A percentile compares a stretch with the other conserved stretches of the same genome.
These are phyloP conservation scores for Coemansia brasiliensis DNA, from an alignment of 192 early-diverging fungal species.

Conservation along the genomic window DNA sequence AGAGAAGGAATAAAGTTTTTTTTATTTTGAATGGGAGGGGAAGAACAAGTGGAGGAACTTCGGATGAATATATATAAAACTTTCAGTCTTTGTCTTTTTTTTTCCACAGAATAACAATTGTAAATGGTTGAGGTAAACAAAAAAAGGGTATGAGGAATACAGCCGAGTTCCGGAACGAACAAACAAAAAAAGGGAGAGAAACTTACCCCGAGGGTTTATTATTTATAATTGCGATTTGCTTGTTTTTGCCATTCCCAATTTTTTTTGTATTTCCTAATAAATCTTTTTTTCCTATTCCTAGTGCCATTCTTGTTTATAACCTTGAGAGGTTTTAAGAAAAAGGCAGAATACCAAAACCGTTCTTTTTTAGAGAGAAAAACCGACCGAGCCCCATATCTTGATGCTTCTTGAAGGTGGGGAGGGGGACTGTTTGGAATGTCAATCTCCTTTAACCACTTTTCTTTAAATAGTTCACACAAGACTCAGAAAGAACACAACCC, in stretches of 20 bases:
- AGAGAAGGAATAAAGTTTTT: not conserved
- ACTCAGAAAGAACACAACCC: conserved; percentile 4
- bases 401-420: too few relatives aligned
- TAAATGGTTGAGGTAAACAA: too few relatives aligned
- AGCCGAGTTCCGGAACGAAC: not conserved
- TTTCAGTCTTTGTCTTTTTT: too few relatives aligned
- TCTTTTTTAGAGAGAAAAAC: not conserved
- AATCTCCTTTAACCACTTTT: too few relatives aligned
- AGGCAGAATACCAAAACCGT: not conserved
- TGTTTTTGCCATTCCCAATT: conserved; percentile 1
- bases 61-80: conserved; percentile 19
- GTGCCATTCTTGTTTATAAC: too few relatives aligned
- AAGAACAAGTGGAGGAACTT: conserved; percentile 1
- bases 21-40: not conserved
- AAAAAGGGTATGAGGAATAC: too few relatives aligned
- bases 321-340: too few relatives aligned
- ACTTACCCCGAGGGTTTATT: conserved; percentile 12
- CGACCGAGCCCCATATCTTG: too few relatives aligned
- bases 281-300: not conserved
- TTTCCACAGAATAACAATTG: not conserved
- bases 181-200: not conserved
- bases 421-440: conserved; percentile 2
- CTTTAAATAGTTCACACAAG: not conserved
- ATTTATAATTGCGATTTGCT: conserved; percentile 21
- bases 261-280: not conserved